Evolutionary conservation across 2,329 filamentous ascomycete genomes (phyloP).

Genomic region (Hymenoscyphus fraxineus): DNA sequence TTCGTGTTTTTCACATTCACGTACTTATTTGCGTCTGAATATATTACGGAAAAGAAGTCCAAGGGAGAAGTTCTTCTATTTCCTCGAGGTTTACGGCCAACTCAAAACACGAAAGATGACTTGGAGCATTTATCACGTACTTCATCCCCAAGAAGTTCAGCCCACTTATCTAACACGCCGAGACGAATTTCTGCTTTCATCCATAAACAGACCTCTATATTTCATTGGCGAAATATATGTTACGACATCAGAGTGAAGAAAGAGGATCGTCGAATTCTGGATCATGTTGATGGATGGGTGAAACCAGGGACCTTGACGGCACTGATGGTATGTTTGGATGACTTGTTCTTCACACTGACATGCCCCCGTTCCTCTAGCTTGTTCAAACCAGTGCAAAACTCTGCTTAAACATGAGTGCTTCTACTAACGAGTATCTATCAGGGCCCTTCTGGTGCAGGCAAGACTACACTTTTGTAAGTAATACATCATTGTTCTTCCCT

Average conservation of each 20-base stretch:
- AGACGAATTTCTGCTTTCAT: slow-evolving; percentile 12
- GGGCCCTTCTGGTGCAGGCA: slow-evolving; percentile 64
- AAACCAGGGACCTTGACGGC: slow-evolving; percentile 65
- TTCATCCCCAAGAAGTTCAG: not conserved
- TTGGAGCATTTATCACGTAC: slow-evolving; percentile 1
- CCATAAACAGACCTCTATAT: slow-evolving; percentile 27
- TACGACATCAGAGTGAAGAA: slow-evolving; percentile 69
- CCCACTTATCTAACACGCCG: not conserved
- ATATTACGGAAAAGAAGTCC: slow-evolving; percentile 43
- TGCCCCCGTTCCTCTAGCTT: not conserved
- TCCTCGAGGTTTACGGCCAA: slow-evolving; percentile 47
- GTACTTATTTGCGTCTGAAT: slow-evolving; percentile 62
- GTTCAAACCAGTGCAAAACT: not conserved
- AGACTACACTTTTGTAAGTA: slow-evolving; percentile 68
- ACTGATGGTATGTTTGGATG: slow-evolving; percentile 45
- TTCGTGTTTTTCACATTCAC: slow-evolving; percentile 54
- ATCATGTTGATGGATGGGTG: slow-evolving; percentile 66
- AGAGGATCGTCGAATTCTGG: slow-evolving; percentile 57
- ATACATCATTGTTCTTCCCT: not conserved
- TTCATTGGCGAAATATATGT: slow-evolving; percentile 45
- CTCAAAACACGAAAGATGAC: slow-evolving; percentile 1
- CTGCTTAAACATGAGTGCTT: not conserved
- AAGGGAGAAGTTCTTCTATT: slow-evolving; percentile 75
- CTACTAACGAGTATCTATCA: not conserved
- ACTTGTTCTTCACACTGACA: not conserved